Evolutionary conservation across 2,329 filamentous ascomycete genomes (phyloP), one percentile per base, ranked within the genome.

Genomic region (Claviceps sp.): DNA sequence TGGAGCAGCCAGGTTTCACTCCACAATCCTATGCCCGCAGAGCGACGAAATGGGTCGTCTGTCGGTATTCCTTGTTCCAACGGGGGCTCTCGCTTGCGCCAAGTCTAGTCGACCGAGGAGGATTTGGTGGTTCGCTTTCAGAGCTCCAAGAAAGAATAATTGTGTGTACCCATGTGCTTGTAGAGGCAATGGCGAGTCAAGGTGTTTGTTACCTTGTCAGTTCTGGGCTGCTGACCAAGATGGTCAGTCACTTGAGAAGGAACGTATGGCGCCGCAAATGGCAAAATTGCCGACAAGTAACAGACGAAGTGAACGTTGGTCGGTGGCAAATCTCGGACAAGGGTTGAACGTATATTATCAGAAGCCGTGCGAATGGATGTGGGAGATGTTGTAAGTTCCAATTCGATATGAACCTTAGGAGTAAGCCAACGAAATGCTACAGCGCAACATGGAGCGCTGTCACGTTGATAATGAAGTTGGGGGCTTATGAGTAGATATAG

Each of bases 401-500:
- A 8, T 16, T 13, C 30, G 26, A 18, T 22, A 49, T 34, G 45
- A 37, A 20, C 18, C 22, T 16, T 41, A 34, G 8, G 11, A 38
- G 24, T 13, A 18, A 22, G 9, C 45, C 34, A 47, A 50, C n/a
- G 5, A 24, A 37, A 24, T 41, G 24, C 11, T 50, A 9, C 30
- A 11, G 30, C 30, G 30, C 30, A 30, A 11, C 11, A 11, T 30
- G 30, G 38, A 54, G 46, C 48, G 48, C 44, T 46, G 46, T 14
- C 18, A 22, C 11, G n/a, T 37, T 14, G 20, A 34, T 47, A 3
- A 50, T 22, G 42, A 14, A 26, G 54, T 55, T 55, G 55, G 55
- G 55, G 55, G 54, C 55, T 52, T 50, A 50, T 20, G 54, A 48
- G 42, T 55, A 57, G 54, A 55, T 57, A 55, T 53, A 55, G 51